Percentiles rank a stretch among this genome's conserved stretches.
These are phyloP conservation scores for Calocybe cyanea DNA, from an alignment of 768 basidiomycete species.

Conservation along the genomic window DNA sequence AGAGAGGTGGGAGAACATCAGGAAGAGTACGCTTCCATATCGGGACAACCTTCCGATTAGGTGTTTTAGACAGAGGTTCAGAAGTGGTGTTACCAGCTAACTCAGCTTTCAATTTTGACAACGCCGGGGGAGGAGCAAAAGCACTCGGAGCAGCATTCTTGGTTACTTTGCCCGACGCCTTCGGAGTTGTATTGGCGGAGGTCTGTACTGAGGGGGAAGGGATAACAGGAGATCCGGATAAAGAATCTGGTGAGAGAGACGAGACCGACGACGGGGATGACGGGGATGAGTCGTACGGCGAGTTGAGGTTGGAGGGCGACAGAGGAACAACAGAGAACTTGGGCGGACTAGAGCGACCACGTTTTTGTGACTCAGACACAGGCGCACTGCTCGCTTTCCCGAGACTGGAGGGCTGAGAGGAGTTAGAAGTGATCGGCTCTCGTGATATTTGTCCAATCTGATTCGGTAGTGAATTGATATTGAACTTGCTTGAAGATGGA, in stretches of 20 bases:
- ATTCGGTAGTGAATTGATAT: not conserved
- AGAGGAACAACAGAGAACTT: constrained; percentile 17
- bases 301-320: constrained; percentile 14
- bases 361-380: constrained; percentile 7
- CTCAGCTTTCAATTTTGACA: constrained; percentile 11
- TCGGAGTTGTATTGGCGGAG: not conserved
- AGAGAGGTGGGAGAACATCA: constrained; percentile 22
- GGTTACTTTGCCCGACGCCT: constrained; percentile 1
- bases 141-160: too few relatives aligned
- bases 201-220: constrained; percentile 1
- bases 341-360: constrained; percentile 20
- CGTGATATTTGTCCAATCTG: not conserved
- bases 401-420: constrained; percentile 6
- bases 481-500: constrained; percentile 1
- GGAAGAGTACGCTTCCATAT: constrained; percentile 38
- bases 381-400: constrained; percentile 3
- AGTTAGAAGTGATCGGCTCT: constrained; percentile 5
- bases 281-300: constrained; percentile 12
- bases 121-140: constrained; percentile 4
- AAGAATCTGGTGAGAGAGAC: constrained; percentile 14
- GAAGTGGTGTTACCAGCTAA: constrained; percentile 2
- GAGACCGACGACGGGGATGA: constrained; percentile 15
- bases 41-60: constrained; percentile 32
- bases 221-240: constrained; percentile 13
- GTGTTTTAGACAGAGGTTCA: constrained; percentile 2